Evolutionary conservation across 192 early-diverging fungal genomes (phyloP), one percentile per base, ranked within the genome.

Genomic region (Coemansia sp.): DNA sequence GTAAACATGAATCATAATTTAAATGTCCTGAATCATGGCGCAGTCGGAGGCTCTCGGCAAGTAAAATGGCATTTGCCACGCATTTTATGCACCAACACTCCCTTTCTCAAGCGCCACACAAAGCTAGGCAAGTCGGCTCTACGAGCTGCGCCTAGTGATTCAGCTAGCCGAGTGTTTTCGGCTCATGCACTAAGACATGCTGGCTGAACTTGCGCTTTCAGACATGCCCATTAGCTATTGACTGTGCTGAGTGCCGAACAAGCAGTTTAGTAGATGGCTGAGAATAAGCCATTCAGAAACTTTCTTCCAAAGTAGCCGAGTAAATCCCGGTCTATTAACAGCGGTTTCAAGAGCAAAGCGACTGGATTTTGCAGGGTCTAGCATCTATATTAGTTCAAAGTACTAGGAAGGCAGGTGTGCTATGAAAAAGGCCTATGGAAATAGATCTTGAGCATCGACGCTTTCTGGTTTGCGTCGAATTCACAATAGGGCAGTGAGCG

Each of bases 401-500:
- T 25, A 21, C 23, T 13, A 52, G 10, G 2, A 52, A 52, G 16
- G 52, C 13, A 21, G 4, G 14, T 55, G 52, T 28, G 26, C 26
- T 55, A 55, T 31, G 31, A 4, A 31, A 31, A 31, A 31, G 31
- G 4, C 31, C 31, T 31, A 31, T 31, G 31, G 31, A 31, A 31
- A 4, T 31, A 31, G 31, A 4, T 4, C 4, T 23, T 8, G 2
- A 23, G 34, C 7, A 4, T 18, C 35, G 7, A 11, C 20, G 6
- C 23, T 28, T 31, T 11, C 16, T 31, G 26, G 14, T 31, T 55
- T 14, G 13, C 25, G 28, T 33, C 7, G n/a, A n/a, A 56, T 56
- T 42, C 74, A 81, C 28, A 81, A 66, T 16, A 75, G 28, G 5
- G 78, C 73, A 35, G 68, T 75, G 28, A 81, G 64, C 11, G 78